Base-by-base conservation (phyloP, 2,329 filamentous ascomycete genomes). In the Colletotrichum lupini region DNA sequence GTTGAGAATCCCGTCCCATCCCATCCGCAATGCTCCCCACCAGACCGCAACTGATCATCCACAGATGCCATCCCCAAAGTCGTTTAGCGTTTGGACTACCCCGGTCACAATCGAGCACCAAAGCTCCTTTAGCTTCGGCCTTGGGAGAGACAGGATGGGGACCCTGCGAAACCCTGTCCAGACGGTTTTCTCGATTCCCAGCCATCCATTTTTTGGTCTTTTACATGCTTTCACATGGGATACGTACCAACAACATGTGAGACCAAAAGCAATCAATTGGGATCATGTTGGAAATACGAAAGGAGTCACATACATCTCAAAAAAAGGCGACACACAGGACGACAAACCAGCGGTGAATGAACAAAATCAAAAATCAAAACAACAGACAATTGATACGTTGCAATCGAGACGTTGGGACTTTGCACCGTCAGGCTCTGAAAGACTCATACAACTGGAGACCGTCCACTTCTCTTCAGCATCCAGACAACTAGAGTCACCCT, bases 41-140 rank as follows among this genome's bases (percentile, higher is more conserved):
- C 35, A 69, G 71, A 70, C 67, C 60, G 67, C 70, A 69, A 72
- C 69, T 72, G 69, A 72, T 72, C 65, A 63, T 52, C 69, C 22
- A 22, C 19, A 24, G 28, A 26, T 49, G 42, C 52, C 26, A 64
- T 30, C 1, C 66, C 59, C 30, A 35, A 68, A 72, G 19, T 53
- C 69, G 53, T 30, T 59, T 69, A 72, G 59, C 69, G 66, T 56
- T 9, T 26, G n/a, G 58, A 37, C 22, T 49, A 22, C 35, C 35
- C 4, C 9, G 16, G 53, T 35, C 26, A 22, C 32, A 49, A 7
- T n/a, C 42, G 26, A 37, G 35, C 24, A n/a, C 49, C 35, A 37
- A 59, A 58, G 52, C 60, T 58, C 35, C 42, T 14, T 12, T 16
- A 63, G 59, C 30, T 35, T 59, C 19, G 42, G 8, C 42, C 42